Base-by-base conservation (phyloP, 73 alveolate species). In the Paraurostyla sp. region DNA sequence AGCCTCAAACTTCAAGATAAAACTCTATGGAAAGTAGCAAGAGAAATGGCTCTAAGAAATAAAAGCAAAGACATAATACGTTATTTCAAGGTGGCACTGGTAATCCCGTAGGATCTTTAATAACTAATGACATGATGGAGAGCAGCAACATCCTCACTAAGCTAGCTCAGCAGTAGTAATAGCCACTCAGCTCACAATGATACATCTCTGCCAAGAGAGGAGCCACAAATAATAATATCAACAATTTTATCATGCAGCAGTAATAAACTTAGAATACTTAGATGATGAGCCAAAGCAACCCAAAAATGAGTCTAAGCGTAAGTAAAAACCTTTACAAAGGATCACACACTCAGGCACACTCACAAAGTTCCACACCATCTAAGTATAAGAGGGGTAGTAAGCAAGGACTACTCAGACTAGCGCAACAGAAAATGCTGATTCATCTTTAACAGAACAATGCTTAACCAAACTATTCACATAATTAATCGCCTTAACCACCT, bases 1-100 rank as follows among this genome's bases (percentile, higher is more conserved):
- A 60, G 50, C 50, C 78, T 60, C 25, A 60, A 27, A 60, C 78
- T 29, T 27, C 78, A 25, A 60, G 78, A 60, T 60, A 60, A 60
- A 60, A 60, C 23, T 60, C 78, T 3, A 60, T 60, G 78, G 78
- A 60, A 9, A 29, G 51, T 60, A 16, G 23, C 25, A 60, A 33
- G 32, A 7, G 52, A 16, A 50, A 25, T 7, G 25, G 78, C 16
- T 60, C 7, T 29, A 60, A 50, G 32, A 60, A 27, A 60, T 45
- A 60, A 20, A 60, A 27, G 4, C 7, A 60, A 60, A 60, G 25
- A 30, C 45, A 18, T 29, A 60, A 25, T 60, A 60, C 78, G 6
- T 3, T 60, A 33, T 60, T 60, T 33, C 3, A 32, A 3, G 35
- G 25, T 29, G 50, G 50, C 15, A 33, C 11, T 7, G 7, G 9